Base-by-base conservation (phyloP, 148 eudicot genomes). In the Heliosperma pusillum region DNA sequence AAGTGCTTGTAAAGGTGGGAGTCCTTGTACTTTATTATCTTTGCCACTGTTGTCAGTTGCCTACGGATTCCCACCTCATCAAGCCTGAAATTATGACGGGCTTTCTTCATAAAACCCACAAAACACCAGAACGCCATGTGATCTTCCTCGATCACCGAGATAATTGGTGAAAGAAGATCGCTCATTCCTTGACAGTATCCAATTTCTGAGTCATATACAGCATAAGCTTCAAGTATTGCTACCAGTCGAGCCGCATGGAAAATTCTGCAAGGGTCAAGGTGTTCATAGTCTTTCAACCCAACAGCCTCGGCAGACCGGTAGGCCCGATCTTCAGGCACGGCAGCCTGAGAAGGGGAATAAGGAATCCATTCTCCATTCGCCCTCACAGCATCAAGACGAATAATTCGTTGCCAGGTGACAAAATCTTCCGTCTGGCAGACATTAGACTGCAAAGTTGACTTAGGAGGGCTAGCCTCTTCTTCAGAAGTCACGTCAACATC, bases 171-270 rank as follows among this genome's bases (percentile, higher is more conserved):
- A 21, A 95, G 98, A 27, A 95, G 83, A 85, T 95, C 98, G 55
- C 98, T 95, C 98, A 95, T 95, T 47, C 98, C 98, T 42, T 95
- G 98, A 75, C 98, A 95, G 76, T 95, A 95, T 8, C 98, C 98
- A 36, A 92, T 95, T 83, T 95, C 98, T 6, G 92, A 84, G 83
- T 95, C 98, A 66, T 85, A 90, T n/a, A 95, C 76, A 16, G 97
- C 96, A 57, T 95, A 95, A n/a, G 98, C 98, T 89, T 95, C 98
- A 1, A 95, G 93, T 73, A 95, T 88, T 55, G 97, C 92, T 69
- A 95, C 97, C 56, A 95, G 79, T 69, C 98, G 85, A 47, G 98
- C 89, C 78, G 98, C 97, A 76, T 95, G 98, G 87, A 85, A 95
- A 66, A 92, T 88, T 77, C 91, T 81, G 72, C 80, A 78, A 3